These are phyloP conservation scores for Davidsoniella eucalypti DNA, from an alignment of 2,329 filamentous ascomycete species.

Conservation along the genomic window DNA sequence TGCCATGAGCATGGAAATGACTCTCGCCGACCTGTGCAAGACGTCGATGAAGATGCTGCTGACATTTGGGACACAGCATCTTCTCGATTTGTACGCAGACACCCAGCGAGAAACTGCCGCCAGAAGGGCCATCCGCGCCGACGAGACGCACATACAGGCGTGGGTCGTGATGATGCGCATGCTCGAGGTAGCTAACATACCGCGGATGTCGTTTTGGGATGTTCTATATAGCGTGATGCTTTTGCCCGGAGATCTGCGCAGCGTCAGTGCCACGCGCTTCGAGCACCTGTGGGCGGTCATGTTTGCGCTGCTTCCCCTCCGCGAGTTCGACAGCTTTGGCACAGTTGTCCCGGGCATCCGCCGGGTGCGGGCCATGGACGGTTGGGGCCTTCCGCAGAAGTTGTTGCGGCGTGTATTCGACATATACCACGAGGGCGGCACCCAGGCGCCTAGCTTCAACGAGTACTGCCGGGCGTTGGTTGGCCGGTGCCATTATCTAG, in stretches of 20 bases:
- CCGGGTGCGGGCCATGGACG: conserved; percentile 26
- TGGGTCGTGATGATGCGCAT: conserved; percentile 44
- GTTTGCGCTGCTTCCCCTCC: conserved; percentile 44
- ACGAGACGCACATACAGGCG: conserved; percentile 29
- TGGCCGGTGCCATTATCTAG: conserved; percentile 44
- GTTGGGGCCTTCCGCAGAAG: conserved; percentile 43
- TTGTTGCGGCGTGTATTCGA: conserved; percentile 40
- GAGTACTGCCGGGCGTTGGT: conserved; percentile 45
- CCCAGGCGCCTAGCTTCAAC: conserved; percentile 46
- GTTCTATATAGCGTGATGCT: conserved; percentile 30
- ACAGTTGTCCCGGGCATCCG: conserved; percentile 24
- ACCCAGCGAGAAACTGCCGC: conserved; percentile 29
- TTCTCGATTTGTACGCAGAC: conserved; percentile 31
- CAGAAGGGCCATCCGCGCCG: conserved; percentile 34
- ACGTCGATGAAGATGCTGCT: conserved; percentile 26
- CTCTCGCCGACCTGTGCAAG: conserved; percentile 28
- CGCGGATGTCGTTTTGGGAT: conserved; percentile 44
- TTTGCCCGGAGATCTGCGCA: conserved; percentile 20
- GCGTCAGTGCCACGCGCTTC: conserved; percentile 22
- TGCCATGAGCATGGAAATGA: conserved; percentile 30
- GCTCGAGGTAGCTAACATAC: conserved; percentile 33
- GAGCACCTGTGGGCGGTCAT: conserved; percentile 42
- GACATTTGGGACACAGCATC: conserved; percentile 24
- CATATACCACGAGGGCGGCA: conserved; percentile 37
- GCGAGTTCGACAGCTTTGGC: conserved; percentile 41